Base-by-base conservation (phyloP, 768 basidiomycete genomes). In the Tulasnella sp. region DNA sequence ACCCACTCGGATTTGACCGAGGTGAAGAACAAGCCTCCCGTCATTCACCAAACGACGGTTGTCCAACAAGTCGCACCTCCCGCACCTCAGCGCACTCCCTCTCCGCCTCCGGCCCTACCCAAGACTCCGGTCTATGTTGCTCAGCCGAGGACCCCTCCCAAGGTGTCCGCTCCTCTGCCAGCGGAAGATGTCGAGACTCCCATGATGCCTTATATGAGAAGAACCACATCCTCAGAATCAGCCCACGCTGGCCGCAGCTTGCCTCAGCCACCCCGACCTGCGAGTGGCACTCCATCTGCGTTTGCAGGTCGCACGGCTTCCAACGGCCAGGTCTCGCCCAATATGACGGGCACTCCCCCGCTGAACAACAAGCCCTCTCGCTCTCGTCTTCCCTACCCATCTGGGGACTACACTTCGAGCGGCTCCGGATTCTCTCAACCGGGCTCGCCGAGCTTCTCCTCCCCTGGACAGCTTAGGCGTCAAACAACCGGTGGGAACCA, bases 331-430 rank as follows among this genome's bases (percentile, higher is more conserved):
- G 26, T 65, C 65, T 19, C 67, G 32, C 67, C 65, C 22, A 36
- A 12, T 11, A 16, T 44, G 12, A 19, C 34, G 16, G 11, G 29
- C 66, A 67, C 36, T 16, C 71, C 71, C 16, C 62, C 71, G 11
- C 29, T 62, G 37, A 35, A 65, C n/a, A 34, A 26, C 17, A 74
- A 71, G 29, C 59, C 73, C 4, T 82, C 82, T 1, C 79, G 83
- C 6, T 88, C 86, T 39, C 86, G 90, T 40, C 81, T 92, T 17
- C 91, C 92, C 26, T 93, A 94, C 75, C 92, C 92, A 19, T 88
- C 88, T 3, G 92, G 92, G 3, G 92, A 94, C 76, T 94, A 94
- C 73, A 83, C 90, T 5, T 87, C 88, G 11, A 89, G 89, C 77
- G 78, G 12, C 71, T 73, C 47, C 76, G 76, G 73, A 62, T 68